These are phyloP conservation scores for Periconia macrospinosa DNA, from an alignment of 2,329 filamentous ascomycete genomes.

Conservation along the genomic window DNA sequence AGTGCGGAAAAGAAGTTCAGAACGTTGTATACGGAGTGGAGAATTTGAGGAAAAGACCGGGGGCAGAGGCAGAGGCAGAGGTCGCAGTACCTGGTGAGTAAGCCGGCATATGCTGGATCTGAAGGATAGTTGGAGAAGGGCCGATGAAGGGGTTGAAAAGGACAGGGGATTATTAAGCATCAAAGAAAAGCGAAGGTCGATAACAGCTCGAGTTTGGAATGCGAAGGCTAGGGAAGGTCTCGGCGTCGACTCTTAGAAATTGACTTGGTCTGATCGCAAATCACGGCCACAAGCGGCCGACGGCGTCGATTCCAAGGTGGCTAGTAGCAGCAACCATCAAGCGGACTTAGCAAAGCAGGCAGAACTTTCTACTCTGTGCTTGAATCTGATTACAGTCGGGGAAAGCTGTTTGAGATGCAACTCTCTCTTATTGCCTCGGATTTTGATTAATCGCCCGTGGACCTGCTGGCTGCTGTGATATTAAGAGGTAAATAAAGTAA, in stretches of 20 bases:
- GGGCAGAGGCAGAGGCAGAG: constrained; percentile 34
- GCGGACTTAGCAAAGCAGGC: not conserved
- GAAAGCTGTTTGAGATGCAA: no score
- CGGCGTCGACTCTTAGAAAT: constrained; percentile 12
- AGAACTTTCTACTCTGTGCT: not conserved
- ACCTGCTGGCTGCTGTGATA: constrained; percentile 12
- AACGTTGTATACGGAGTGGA: constrained; percentile 51
- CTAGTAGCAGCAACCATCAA: not conserved
- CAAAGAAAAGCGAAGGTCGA: not conserved
- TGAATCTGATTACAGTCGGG: not conserved
- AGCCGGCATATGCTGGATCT: not conserved
- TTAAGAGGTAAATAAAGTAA: constrained; percentile 14
- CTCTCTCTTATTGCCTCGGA: not conserved
- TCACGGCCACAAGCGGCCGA: constrained; percentile 5
- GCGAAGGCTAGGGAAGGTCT: constrained; percentile 2
- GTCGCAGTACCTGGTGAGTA: not conserved
- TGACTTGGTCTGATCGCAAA: constrained; percentile 13
- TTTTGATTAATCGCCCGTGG: not conserved
- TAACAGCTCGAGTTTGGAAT: not conserved
- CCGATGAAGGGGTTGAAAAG: not conserved
- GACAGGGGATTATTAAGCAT: not conserved
- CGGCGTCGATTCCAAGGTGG: constrained; percentile 1
- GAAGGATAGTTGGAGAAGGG: not conserved
- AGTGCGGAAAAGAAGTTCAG: constrained; percentile 44
- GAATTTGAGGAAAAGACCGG: constrained; percentile 53